Evolutionary conservation across 345 rosid species (phyloP), one percentile per base, ranked within the genome.

Genomic region (Syzygium grande): DNA sequence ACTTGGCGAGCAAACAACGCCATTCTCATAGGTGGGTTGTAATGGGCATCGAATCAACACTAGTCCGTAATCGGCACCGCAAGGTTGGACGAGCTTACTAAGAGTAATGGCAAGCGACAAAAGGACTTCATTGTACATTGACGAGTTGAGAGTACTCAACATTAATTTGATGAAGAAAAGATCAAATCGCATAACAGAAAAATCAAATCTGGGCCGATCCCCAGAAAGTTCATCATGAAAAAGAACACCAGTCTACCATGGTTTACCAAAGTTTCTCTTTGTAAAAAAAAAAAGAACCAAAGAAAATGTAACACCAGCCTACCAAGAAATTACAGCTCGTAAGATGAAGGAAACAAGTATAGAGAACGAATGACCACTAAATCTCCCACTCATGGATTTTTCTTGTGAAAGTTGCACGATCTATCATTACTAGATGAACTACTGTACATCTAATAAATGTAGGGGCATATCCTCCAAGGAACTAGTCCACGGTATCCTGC

Each of bases 401-500:
- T 27, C 73, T 59, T 15, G 30, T n/a, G 17, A 30, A 61, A 61
- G 73, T n/a, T 61, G 38, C 73, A 13, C 30, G 34, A 61, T 13
- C 38, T n/a, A n/a, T n/a, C 73, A 61, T 16, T n/a, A 61, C 73
- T 61, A 85, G 49, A 38, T 34, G 34, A 34, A 15, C 15, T 6
- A 19, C 41, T 51, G 51, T n/a, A 43, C 16, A 21, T 46, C 89
- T 92, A 97, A 85, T 94, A 97, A 34, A 95, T 59, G 77, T 94
- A 94, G 13, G 99, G 99, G 52, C 94, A 90, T 91, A 97, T 95
- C 91, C 99, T 97, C 96, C 95, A 95, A 11, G 99, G 97, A 86
- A 95, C 96, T 63, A 94, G 92, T 85, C 91, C 90, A 49, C 96
- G 87, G 84, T 96, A 97, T 89, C 95, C 96, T 5, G 92, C 93